Percentiles rank a stretch among this genome's conserved stretches.
phyloP scores from a whole-genome alignment of 306 rosid genomes.

The Aeschynomene evenia region DNA sequence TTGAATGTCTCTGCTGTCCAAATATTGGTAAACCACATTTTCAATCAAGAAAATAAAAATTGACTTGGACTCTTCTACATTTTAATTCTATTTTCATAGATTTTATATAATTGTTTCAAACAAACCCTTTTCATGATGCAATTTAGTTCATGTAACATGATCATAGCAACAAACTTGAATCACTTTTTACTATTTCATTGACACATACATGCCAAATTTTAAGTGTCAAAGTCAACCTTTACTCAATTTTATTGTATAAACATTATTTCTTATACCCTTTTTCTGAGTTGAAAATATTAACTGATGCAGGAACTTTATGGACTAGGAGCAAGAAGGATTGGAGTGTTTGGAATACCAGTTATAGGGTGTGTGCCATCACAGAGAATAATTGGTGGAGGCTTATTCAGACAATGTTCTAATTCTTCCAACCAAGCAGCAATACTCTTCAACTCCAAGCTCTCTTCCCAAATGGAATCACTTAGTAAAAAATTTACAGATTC shows the following conservation, averaged over 20 bases:
- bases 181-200: too few species aligned
- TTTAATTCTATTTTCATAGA: not conserved
- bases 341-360: slow-evolving; percentile 52
- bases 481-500: slow-evolving; percentile 40
- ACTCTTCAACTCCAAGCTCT: slow-evolving; percentile 71
- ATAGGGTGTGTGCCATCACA: slow-evolving; percentile 81
- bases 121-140: too few species aligned
- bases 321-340: slow-evolving; percentile 74
- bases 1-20: slow-evolving; percentile 16
- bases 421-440: slow-evolving; percentile 51
- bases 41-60: not conserved
- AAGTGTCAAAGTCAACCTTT: too few species aligned
- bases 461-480: slow-evolving; percentile 35
- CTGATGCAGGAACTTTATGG: slow-evolving; percentile 55
- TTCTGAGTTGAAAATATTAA: not conserved
- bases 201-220: too few species aligned
- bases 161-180: too few species aligned
- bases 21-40: not conserved
- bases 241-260: not conserved
- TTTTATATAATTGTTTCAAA: too few species aligned
- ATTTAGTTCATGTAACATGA: too few species aligned
- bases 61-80: not conserved
- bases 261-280: not conserved
- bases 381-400: slow-evolving; percentile 61
- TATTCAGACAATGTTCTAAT: slow-evolving; percentile 39